Percentiles rank a stretch among this genome's conserved stretches.
phyloP scores from a whole-genome alignment of 2,329 filamentous ascomycete species.

The Acarospora socialis region DNA sequence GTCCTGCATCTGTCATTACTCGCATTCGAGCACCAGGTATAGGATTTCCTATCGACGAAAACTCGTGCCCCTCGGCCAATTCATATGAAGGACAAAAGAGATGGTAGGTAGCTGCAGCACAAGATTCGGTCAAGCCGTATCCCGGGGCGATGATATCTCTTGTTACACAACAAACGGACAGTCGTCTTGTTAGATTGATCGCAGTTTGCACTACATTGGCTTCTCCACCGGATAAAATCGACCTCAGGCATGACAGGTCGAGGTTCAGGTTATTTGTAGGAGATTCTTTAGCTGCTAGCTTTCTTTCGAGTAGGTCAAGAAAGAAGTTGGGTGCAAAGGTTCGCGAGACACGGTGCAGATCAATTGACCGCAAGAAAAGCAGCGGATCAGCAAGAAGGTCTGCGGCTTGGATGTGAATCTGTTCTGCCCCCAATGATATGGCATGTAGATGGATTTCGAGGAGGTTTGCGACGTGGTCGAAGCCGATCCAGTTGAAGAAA shows the following conservation, averaged over 20 bases:
- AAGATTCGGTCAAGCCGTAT: slow-evolving; percentile 40
- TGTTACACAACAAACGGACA: slow-evolving; percentile 21
- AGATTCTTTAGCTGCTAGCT: slow-evolving; percentile 1
- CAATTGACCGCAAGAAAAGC: slow-evolving; percentile 27
- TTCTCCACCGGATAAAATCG: slow-evolving; percentile 34
- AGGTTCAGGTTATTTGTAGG: slow-evolving; percentile 1
- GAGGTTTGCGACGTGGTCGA: slow-evolving; percentile 42
- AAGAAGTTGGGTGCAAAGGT: slow-evolving; percentile 35
- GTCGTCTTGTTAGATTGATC: slow-evolving; percentile 15
- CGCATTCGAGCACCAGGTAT: slow-evolving; percentile 29
- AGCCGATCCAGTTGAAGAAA: slow-evolving; percentile 35
- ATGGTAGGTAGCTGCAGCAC: slow-evolving; percentile 32
- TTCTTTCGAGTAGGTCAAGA: slow-evolving; percentile 13
- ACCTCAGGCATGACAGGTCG: slow-evolving; percentile 20
- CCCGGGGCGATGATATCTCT: slow-evolving; percentile 26
- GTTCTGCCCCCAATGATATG: slow-evolving; percentile 26
- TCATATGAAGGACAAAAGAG: slow-evolving; percentile 27
- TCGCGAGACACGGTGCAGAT: slow-evolving; percentile 27
- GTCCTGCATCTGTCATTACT: too few relatives aligned
- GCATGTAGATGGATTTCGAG: slow-evolving; percentile 39
- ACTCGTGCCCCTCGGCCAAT: slow-evolving; percentile 13
- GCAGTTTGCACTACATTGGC: slow-evolving; percentile 28
- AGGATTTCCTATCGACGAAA: slow-evolving; percentile 27
- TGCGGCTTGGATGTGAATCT: slow-evolving; percentile 32
- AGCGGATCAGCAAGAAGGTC: slow-evolving; percentile 28